Evolutionary conservation across 495 filamentous ascomycete species (phyloP), one percentile per base, ranked within the genome.

Genomic region (Tuber indicum): DNA sequence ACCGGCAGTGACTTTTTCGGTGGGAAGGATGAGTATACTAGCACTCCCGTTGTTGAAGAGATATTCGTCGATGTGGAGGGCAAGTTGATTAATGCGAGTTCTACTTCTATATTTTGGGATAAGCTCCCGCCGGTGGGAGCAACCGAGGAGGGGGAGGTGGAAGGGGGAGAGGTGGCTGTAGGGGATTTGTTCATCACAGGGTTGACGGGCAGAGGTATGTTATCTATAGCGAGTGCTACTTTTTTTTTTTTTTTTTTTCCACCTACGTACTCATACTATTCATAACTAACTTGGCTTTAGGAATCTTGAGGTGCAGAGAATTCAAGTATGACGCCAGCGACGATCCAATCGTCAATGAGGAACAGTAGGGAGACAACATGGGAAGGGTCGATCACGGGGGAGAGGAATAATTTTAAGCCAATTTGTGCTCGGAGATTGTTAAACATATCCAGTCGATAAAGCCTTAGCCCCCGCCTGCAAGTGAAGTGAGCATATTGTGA

Each of bases 1-100:
- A 69, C 83, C 23, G 82, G 82, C 21, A 49, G 70, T 1, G 75
- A 45, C 26, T 83, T 83, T 46, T 83, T 77, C 74, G 82, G 82
- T 0, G 75, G 73, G n/a, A 69, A 49, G 32, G 76, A 75, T 26
- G 82, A 79, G 52, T 83, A 81, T 44, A 83, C 82, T 44, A 74
- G 74, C 10, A 72, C 45, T 39, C 79, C 79, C 32, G 72, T 62
- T 26, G 82, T 83, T 0, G 82, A 83, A 71, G 72, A 75, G 58
- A 49, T 83, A 26, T 36, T 83, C 17, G 74, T 81, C 52, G 82
- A 83, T 49, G 23, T 76, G 19, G 36, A 39, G 7, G 82, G 82
- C 3, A 69, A 70, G 74, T 74, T 81, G 75, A 71, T 76, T 32
- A 81, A 83, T 73, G 79, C 45, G 36, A 81, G 78, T 58, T 49